These are phyloP conservation scores for Linnemannia hyalina DNA, from an alignment of 192 early-diverging fungal species.

Conservation along the genomic window DNA sequence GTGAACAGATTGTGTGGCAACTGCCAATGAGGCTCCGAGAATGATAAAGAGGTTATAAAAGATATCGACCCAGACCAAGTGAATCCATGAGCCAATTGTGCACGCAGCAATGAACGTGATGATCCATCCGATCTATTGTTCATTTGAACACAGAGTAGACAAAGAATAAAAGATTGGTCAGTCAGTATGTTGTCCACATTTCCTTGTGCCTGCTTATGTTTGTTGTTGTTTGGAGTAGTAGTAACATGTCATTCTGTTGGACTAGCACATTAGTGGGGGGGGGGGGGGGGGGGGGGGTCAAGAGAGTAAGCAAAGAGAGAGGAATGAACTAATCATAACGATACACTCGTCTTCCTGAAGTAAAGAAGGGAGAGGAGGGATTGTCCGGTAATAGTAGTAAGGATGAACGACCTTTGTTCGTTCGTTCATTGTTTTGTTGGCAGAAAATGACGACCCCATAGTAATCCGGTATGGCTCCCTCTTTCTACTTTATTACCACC, in stretches of 20 bases:
- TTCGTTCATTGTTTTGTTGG: background rate
- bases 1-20: constrained; percentile 40
- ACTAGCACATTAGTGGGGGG: background rate
- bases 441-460: background rate
- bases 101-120: constrained; percentile 57
- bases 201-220: background rate
- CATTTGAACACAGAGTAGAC: background rate
- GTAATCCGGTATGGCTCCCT: background rate
- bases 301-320: background rate
- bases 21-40: constrained; percentile 32
- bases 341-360: background rate
- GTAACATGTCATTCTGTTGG: background rate
- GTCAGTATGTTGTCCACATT: background rate
- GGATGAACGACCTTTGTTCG: background rate
- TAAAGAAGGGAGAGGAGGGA: background rate
- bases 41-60: constrained; percentile 61
- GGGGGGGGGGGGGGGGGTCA: background rate
- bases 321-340: background rate
- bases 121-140: constrained; percentile 61
- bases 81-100: constrained; percentile 15
- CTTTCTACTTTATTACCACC: background rate
- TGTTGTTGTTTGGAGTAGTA: too few relatives aligned
- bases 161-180: constrained; percentile 1
- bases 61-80: constrained; percentile 56
- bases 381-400: background rate